Conservation (phyloP, 2,329 filamentous ascomycete species). For the Paecilomyces sp. region DNA sequence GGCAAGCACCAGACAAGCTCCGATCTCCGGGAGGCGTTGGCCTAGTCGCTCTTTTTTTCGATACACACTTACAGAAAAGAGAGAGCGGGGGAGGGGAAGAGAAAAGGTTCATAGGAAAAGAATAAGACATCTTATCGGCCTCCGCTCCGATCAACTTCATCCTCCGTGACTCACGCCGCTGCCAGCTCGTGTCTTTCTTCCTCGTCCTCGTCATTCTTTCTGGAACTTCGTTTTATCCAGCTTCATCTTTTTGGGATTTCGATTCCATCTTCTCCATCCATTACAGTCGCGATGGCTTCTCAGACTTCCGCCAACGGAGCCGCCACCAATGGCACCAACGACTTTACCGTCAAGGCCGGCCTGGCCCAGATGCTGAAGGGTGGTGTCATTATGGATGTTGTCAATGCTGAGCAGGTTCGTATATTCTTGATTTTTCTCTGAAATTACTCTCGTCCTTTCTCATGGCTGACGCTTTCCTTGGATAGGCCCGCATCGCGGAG, state of each 20-base stretch:
- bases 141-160: background rate
- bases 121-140: constrained; percentile 3
- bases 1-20: background rate
- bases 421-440: background rate
- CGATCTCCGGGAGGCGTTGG: constrained; percentile 1
- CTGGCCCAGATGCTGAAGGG: constrained; percentile 98
- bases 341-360: constrained; percentile 88
- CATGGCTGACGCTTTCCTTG: constrained; percentile 1
- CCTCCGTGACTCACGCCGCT: constrained; percentile 14
- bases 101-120: constrained; percentile 10
- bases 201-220: constrained; percentile 4
- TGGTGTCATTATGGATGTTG: constrained; percentile 99
- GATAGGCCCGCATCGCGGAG: constrained; percentile 88
- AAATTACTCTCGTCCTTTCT: constrained; percentile 2
- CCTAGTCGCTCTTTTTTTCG: constrained; percentile 6
- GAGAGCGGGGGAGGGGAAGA: constrained; percentile 7
- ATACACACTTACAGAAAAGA: background rate
- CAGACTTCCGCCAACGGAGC: constrained; percentile 18
- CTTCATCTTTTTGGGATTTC: constrained; percentile 1
- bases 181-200: constrained; percentile 5
- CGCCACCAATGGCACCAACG: constrained; percentile 36
- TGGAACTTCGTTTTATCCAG: constrained; percentile 1
- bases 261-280: constrained; percentile 4
- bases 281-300: constrained; percentile 24
- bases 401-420: constrained; percentile 71